These are phyloP conservation scores for Eucalyptus regnans DNA, from an alignment of 345 rosid genomes.

Conservation along the genomic window DNA sequence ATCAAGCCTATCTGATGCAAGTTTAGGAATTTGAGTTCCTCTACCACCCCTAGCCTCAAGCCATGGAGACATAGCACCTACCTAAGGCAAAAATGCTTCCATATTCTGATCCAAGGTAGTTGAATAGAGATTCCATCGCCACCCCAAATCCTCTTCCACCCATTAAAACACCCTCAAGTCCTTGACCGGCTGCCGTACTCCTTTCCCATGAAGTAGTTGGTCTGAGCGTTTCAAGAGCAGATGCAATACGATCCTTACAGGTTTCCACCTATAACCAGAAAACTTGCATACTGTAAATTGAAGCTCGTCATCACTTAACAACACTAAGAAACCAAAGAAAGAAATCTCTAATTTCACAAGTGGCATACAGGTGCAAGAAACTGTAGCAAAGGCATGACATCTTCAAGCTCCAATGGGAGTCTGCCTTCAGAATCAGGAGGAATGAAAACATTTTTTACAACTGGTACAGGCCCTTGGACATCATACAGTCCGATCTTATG, in stretches of 20 bases:
- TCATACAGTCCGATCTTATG: constrained; percentile 91
- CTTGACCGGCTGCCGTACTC: constrained; percentile 67
- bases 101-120: constrained; percentile 90
- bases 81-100: constrained; percentile 97
- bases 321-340: background rate
- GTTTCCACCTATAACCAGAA: constrained; percentile 58
- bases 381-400: constrained; percentile 87
- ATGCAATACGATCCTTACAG: constrained; percentile 82
- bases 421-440: constrained; percentile 62
- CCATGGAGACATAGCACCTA: background rate
- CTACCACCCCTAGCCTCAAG: background rate
- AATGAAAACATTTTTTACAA: constrained; percentile 80
- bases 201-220: constrained; percentile 98
- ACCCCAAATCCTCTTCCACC: constrained; percentile 97
- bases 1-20: background rate
- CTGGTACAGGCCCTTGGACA: constrained; percentile 92
- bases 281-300: background rate
- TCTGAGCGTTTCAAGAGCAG: constrained; percentile 92
- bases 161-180: constrained; percentile 77
- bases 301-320: background rate
- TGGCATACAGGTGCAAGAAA: constrained; percentile 83
- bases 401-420: constrained; percentile 68
- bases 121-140: constrained; percentile 93
- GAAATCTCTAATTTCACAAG: background rate
- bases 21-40: background rate